Evolutionary conservation across 176 grass and related monocot genomes (phyloP).

Genomic region (Avena insularis): DNA sequence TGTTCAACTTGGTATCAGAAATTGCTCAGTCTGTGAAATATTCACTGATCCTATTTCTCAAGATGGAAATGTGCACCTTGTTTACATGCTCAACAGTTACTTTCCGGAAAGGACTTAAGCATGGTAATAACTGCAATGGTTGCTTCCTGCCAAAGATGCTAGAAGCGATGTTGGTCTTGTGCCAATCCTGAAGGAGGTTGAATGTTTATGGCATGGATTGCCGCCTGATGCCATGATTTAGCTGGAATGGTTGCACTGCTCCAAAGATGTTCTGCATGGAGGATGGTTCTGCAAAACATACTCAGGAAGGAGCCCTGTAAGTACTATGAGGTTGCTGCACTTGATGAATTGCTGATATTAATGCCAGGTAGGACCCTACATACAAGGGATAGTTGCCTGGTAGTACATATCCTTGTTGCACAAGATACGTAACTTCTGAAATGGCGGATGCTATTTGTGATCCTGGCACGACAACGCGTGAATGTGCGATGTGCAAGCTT

Average conservation of each 20-base stretch:
- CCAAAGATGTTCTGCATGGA: not conserved
- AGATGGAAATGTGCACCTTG: slow-evolving; percentile 20
- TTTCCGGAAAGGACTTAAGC: slow-evolving; percentile 5
- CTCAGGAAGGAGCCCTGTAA: not conserved
- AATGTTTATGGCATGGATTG: not conserved
- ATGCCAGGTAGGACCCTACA: not conserved
- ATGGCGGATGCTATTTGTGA: not conserved
- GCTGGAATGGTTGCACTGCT: not conserved
- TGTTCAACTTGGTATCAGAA: not conserved
- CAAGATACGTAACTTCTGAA: slow-evolving; percentile 7
- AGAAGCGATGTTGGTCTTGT: not conserved
- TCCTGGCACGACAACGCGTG: not conserved
- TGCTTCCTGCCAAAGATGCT: not conserved
- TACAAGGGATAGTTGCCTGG: not conserved
- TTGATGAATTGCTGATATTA: not conserved
- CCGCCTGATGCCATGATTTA: slow-evolving; percentile 1
- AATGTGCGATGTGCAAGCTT: not conserved
- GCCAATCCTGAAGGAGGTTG: not conserved
- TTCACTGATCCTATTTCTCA: not conserved
- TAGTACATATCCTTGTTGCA: not conserved
- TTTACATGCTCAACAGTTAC: not conserved
- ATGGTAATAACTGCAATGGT: slow-evolving; percentile 3
- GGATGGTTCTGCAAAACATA: not conserved
- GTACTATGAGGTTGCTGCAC: not conserved
- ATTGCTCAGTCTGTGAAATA: not conserved